Percentiles rank a stretch among this genome's conserved stretches.
Evolutionary conservation across 2,329 filamentous ascomycete species (phyloP).

Genomic region (Alternaria sp.): DNA sequence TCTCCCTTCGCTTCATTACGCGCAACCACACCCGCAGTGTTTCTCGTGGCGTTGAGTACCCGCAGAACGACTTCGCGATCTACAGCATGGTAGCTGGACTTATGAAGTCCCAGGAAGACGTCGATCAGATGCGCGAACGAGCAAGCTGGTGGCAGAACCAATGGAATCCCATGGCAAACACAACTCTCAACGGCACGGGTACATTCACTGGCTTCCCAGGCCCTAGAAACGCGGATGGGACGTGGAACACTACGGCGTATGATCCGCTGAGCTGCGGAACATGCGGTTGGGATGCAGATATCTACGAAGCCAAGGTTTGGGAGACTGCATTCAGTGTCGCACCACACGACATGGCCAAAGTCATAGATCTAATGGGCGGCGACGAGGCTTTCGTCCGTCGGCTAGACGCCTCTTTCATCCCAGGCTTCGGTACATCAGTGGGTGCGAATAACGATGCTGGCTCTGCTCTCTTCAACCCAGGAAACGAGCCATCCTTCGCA

Average conservation of each 20-base stretch:
- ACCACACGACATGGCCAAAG: slow-evolving; percentile 47
- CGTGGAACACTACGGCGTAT: slow-evolving; percentile 64
- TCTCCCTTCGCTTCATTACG: slow-evolving; percentile 45
- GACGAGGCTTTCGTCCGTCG: slow-evolving; percentile 43
- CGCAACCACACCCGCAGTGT: slow-evolving; percentile 41
- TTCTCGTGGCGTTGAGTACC: slow-evolving; percentile 45
- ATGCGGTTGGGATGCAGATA: slow-evolving; percentile 46
- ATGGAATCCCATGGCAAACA: slow-evolving; percentile 51
- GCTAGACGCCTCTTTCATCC: slow-evolving; percentile 50
- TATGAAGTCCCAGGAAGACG: slow-evolving; percentile 57
- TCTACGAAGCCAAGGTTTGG: slow-evolving; percentile 74
- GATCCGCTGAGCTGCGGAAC: slow-evolving; percentile 56
- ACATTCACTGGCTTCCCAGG: slow-evolving; percentile 71
- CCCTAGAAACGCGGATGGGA: slow-evolving; percentile 67
- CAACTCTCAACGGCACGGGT: slow-evolving; percentile 40
- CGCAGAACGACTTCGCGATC: slow-evolving; percentile 59
- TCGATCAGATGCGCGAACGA: slow-evolving; percentile 60
- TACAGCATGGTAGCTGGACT: slow-evolving; percentile 64
- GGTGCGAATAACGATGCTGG: slow-evolving; percentile 16
- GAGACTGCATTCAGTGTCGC: slow-evolving; percentile 67
- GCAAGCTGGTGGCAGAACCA: slow-evolving; percentile 71
- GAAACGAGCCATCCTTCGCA: slow-evolving; percentile 32
- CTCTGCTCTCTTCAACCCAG: slow-evolving; percentile 27
- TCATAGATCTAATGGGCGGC: slow-evolving; percentile 49
- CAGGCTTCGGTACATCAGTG: slow-evolving; percentile 34